phyloP scores from a whole-genome alignment of 179 eudicot genomes.

The Vitellaria paradoxa region DNA sequence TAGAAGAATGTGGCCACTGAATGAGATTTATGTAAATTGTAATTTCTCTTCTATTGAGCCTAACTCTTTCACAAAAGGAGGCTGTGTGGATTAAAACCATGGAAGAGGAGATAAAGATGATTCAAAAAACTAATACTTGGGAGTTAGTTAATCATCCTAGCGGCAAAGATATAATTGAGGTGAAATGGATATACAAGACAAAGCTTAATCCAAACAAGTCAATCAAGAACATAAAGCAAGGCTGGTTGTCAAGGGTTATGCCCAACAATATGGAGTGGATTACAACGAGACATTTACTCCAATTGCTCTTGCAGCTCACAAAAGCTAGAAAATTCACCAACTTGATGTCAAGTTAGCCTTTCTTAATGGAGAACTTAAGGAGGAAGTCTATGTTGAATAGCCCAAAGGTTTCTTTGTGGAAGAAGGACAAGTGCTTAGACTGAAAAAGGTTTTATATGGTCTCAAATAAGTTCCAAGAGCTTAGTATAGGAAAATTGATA shows the following conservation, averaged over 20 bases:
- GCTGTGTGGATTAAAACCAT: too few species aligned
- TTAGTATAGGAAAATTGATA: neutral
- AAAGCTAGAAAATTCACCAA: neutral
- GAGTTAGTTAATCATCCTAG: neutral
- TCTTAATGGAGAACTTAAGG: neutral
- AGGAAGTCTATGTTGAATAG: neutral
- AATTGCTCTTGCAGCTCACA: neutral
- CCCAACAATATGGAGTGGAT: neutral
- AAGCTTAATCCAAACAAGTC: neutral
- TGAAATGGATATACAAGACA: neutral
- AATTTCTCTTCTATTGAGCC: too few species aligned
- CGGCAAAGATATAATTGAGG: neutral
- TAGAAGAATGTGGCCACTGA: too few species aligned
- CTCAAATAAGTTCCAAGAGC: constrained; percentile 4
- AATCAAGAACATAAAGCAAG: neutral
- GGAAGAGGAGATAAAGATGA: too few species aligned
- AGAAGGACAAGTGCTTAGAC: neutral
- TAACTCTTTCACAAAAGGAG: too few species aligned
- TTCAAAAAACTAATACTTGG: neutral
- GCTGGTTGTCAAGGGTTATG: neutral
- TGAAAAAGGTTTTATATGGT: constrained; percentile 11
- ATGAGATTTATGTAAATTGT: too few species aligned
- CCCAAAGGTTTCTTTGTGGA: neutral
- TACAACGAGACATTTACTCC: neutral
- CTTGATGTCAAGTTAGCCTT: neutral